These are phyloP conservation scores for Cercospora sp. DNA, from an alignment of 2,329 filamentous ascomycete genomes.

Conservation along the genomic window DNA sequence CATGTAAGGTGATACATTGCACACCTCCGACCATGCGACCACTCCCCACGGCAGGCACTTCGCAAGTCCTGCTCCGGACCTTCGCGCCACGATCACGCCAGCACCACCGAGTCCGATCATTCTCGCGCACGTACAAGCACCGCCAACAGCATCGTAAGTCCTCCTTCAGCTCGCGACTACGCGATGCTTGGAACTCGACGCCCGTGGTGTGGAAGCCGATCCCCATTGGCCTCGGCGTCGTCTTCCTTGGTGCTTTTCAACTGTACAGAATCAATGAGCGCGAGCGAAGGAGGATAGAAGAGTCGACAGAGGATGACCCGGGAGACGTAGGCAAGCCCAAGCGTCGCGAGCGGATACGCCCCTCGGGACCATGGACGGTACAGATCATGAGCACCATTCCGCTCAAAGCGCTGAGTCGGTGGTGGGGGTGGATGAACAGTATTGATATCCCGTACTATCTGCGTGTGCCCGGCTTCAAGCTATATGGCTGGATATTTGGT, in stretches of 20 bases:
- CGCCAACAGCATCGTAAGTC: constrained; percentile 27
- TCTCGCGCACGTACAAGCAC: constrained; percentile 23
- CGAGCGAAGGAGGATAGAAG: constrained; percentile 46
- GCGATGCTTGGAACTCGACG: constrained; percentile 61
- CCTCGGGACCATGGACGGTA: constrained; percentile 87
- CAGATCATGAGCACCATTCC: constrained; percentile 92
- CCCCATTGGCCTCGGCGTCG: constrained; percentile 80
- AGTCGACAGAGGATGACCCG: constrained; percentile 44
- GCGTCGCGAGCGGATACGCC: constrained; percentile 65
- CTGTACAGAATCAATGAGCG: constrained; percentile 71
- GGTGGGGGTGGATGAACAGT: constrained; percentile 93
- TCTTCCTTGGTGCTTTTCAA: constrained; percentile 78
- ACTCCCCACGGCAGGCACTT: background rate
- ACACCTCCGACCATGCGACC: constrained; percentile 14
- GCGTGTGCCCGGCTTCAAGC: constrained; percentile 83
- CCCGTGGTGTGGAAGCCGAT: constrained; percentile 88
- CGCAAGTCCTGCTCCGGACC: constrained; percentile 12
- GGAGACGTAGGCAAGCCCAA: constrained; percentile 46
- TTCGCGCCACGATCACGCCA: constrained; percentile 10
- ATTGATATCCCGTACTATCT: constrained; percentile 83
- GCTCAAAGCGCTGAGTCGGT: constrained; percentile 81
- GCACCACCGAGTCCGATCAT: constrained; percentile 17
- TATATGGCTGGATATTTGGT: constrained; percentile 90
- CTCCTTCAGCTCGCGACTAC: constrained; percentile 59
- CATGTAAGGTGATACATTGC: constrained; percentile 7